phyloP scores from a whole-genome alignment of 169 alveolate genomes.

The Plasmodium coatneyi region DNA sequence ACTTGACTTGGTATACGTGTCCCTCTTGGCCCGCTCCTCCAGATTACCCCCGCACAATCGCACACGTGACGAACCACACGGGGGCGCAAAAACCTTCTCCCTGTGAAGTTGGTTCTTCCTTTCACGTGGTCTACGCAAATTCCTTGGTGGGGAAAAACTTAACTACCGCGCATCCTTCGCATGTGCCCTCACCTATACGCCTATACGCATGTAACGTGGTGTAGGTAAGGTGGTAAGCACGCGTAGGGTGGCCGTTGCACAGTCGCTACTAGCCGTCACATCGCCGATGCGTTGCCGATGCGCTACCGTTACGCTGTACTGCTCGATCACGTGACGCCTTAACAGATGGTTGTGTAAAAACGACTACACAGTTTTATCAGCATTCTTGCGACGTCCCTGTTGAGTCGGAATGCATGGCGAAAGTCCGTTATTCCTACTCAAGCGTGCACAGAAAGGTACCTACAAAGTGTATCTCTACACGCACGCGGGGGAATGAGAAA shows the following conservation, averaged over 20 bases:
- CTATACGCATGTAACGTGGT: neutral
- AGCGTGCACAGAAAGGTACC: constrained; percentile 93
- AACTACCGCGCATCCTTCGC: neutral
- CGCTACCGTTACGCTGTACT: neutral
- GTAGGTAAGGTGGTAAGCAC: neutral
- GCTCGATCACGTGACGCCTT: neutral
- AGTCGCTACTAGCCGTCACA: neutral
- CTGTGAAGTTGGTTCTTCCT: neutral
- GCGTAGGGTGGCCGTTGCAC: neutral
- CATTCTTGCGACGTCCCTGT: neutral
- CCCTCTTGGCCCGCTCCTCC: neutral
- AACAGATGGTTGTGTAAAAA: neutral
- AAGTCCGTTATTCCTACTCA: constrained; percentile 90
- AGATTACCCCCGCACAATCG: neutral
- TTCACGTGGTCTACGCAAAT: neutral
- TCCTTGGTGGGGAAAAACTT: neutral
- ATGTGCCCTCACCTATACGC: neutral
- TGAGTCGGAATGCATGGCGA: neutral
- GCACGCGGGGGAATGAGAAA: constrained; percentile 52
- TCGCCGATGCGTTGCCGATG: neutral
- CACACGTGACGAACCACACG: neutral
- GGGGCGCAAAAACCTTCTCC: neutral
- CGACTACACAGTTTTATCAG: neutral
- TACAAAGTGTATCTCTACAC: constrained; percentile 93
- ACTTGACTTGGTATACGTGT: neutral